A percentile compares a stretch with the other conserved stretches of the same genome.
Evolutionary conservation across 805 yeast genomes (phyloP).

Genomic region (Komagataella pastoris): DNA sequence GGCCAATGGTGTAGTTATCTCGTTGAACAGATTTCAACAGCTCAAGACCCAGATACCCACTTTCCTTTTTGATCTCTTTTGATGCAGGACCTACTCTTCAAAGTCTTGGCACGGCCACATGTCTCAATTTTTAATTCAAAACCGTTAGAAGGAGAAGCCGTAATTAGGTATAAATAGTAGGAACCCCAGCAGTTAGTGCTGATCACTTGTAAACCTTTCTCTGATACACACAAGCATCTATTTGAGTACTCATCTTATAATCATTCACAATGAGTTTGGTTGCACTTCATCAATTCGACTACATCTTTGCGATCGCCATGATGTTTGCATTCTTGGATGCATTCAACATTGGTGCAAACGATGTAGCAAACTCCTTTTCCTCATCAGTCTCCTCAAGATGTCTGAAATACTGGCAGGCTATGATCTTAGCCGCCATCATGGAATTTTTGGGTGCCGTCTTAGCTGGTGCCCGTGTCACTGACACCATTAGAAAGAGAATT

Average conservation of each 20-base stretch:
- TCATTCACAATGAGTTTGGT: background rate
- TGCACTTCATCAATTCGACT: constrained; percentile 44
- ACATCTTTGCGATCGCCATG: constrained; percentile 56
- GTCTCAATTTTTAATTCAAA: background rate
- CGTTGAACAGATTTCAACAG: no score
- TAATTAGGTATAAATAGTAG: background rate
- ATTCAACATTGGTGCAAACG: constrained; percentile 72
- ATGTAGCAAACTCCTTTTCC: constrained; percentile 71
- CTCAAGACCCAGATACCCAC: background rate
- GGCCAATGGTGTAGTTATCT: background rate
- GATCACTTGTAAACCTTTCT: background rate
- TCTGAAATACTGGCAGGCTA: constrained; percentile 62
- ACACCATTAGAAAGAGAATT: constrained; percentile 56
- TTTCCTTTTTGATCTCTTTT: background rate
- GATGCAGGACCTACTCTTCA: background rate
- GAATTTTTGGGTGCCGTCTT: constrained; percentile 67
- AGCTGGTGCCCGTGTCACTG: constrained; percentile 64
- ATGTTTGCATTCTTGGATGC: constrained; percentile 69
- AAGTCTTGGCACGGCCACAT: background rate
- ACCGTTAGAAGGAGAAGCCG: background rate
- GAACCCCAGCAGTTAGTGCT: background rate
- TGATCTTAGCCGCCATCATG: constrained; percentile 55
- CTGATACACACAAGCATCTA: background rate
- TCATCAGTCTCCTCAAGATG: constrained; percentile 62
- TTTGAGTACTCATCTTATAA: background rate